Evolutionary conservation across 2,329 filamentous ascomycete genomes (phyloP).

Genomic region (Huntiella abstrusa): DNA sequence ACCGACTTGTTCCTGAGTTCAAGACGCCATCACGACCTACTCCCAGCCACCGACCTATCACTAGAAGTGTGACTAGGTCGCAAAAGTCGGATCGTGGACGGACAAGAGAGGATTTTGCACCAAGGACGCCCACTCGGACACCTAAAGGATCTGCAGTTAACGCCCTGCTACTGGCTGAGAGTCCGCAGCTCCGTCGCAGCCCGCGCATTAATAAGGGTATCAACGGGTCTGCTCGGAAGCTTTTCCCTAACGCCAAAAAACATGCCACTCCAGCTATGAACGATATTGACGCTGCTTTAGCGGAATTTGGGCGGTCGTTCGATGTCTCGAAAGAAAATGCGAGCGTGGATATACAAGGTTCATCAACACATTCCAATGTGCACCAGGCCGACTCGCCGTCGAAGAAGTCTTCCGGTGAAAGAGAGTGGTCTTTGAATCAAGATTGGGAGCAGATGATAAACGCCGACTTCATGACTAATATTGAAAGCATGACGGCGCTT

Average conservation of each 20-base stretch:
- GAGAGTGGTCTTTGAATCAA: slow-evolving; percentile 7
- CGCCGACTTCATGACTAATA: slow-evolving; percentile 2
- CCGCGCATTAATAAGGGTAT: slow-evolving; percentile 18
- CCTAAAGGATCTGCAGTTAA: slow-evolving; percentile 17
- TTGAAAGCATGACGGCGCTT: not conserved
- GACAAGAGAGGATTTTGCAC: slow-evolving; percentile 26
- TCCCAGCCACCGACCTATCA: slow-evolving; percentile 41
- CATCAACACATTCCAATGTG: no score
- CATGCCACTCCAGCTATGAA: slow-evolving; percentile 4
- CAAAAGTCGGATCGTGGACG: slow-evolving; percentile 27
- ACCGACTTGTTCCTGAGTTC: slow-evolving; percentile 25
- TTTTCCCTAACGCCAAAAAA: slow-evolving; percentile 4
- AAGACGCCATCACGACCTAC: slow-evolving; percentile 47
- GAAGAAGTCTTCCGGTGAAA: not conserved
- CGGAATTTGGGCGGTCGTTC: slow-evolving; percentile 9
- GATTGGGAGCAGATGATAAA: slow-evolving; percentile 7
- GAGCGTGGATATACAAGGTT: no score
- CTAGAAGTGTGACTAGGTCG: slow-evolving; percentile 39
- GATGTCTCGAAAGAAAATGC: not conserved
- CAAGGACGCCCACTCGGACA: slow-evolving; percentile 31
- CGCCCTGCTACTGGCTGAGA: slow-evolving; percentile 15
- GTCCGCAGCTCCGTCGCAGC: slow-evolving; percentile 23
- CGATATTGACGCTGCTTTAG: slow-evolving; percentile 11
- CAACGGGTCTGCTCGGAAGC: not conserved
- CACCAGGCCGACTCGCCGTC: no score